Conservation (phyloP, 306 rosid species). For the Cyclanthera cordifolia region DNA sequence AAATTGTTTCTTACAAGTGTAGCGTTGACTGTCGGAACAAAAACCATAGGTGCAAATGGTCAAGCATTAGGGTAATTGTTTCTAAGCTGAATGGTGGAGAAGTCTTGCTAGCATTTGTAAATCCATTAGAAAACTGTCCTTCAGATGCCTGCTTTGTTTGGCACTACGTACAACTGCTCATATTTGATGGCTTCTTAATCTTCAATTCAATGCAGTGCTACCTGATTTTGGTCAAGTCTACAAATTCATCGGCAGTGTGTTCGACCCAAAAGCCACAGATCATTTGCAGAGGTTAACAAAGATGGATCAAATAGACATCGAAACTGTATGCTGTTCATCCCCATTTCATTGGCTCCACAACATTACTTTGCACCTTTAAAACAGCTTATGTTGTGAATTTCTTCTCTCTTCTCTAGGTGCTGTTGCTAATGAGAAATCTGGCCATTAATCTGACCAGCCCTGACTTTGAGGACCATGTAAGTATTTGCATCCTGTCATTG, state of each 20-base stretch:
- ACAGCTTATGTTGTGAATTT: background rate
- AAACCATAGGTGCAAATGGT: background rate
- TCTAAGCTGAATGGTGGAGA: background rate
- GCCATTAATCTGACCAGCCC: slow-evolving; percentile 76
- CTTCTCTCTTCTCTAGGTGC: slow-evolving; percentile 42
- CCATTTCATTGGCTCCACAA: background rate
- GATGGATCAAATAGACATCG: slow-evolving; percentile 89
- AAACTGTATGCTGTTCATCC: slow-evolving; percentile 41
- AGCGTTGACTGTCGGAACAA: background rate
- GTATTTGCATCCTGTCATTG: slow-evolving; percentile 9
- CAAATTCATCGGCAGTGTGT: slow-evolving; percentile 82
- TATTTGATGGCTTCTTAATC: background rate
- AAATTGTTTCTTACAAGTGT: too few species aligned
- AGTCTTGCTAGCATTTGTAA: background rate
- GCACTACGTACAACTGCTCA: background rate
- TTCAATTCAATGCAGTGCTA: slow-evolving; percentile 51
- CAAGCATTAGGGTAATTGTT: background rate
- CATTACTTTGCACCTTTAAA: background rate
- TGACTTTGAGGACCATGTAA: slow-evolving; percentile 82
- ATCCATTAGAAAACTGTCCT: background rate
- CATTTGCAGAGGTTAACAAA: slow-evolving; percentile 65
- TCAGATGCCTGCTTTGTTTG: background rate
- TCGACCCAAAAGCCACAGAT: slow-evolving; percentile 56
- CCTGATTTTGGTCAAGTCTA: slow-evolving; percentile 88
- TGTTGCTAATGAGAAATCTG: slow-evolving; percentile 83